These are phyloP conservation scores for Metschnikowia picachoensis DNA, from an alignment of 805 yeast genomes.

Conservation along the genomic window DNA sequence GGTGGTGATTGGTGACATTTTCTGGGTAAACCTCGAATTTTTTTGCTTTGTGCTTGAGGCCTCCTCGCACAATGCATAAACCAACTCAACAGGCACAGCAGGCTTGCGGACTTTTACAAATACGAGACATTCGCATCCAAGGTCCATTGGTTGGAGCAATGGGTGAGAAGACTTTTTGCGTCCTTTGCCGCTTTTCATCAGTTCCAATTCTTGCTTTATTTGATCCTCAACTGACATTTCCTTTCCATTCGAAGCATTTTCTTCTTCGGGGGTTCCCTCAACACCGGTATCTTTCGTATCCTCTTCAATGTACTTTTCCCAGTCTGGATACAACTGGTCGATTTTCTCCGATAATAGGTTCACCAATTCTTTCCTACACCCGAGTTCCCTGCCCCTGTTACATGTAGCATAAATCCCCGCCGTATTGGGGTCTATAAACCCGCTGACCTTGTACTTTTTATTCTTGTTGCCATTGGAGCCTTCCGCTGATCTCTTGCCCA, in stretches of 20 bases:
- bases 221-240: constrained; percentile 71
- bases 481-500: constrained; percentile 22
- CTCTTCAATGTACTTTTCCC: constrained; percentile 17
- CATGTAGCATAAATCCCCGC: constrained; percentile 90
- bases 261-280: constrained; percentile 19
- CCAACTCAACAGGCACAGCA: constrained; percentile 71
- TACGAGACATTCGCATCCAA: constrained; percentile 79
- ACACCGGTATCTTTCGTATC: constrained; percentile 21
- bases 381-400: constrained; percentile 71
- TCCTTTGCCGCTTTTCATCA: constrained; percentile 44
- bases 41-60: constrained; percentile 48
- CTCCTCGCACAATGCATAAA: constrained; percentile 59
- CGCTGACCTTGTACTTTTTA: constrained; percentile 47
- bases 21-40: constrained; percentile 69
- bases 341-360: constrained; percentile 45
- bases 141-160: constrained; percentile 53
- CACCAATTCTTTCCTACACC: constrained; percentile 71
- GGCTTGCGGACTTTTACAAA: constrained; percentile 81
- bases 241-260: constrained; percentile 5
- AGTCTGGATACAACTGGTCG: constrained; percentile 29
- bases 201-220: constrained; percentile 66
- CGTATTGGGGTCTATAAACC: constrained; percentile 76
- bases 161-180: constrained; percentile 33
- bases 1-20: constrained; percentile 72
- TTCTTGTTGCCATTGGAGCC: constrained; percentile 23